Percentiles rank a stretch among this genome's conserved stretches.
phyloP scores from a whole-genome alignment of 768 basidiomycete genomes.

The Kwoniella botswanensis region DNA sequence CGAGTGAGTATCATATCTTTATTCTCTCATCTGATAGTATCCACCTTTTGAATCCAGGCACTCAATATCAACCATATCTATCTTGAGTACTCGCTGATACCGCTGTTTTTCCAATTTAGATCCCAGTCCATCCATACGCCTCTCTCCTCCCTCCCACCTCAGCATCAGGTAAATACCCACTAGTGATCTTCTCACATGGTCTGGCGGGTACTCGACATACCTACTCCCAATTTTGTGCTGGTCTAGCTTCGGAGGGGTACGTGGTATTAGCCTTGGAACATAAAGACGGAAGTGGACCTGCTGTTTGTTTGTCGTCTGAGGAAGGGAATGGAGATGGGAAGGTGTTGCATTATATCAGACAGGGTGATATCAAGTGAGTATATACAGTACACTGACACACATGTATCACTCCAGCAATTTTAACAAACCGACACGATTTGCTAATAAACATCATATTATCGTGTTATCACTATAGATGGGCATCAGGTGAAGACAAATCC shows the following conservation, averaged over 20 bases:
- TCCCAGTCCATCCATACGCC: conserved; percentile 23
- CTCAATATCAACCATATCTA: neutral
- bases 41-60: too few species aligned
- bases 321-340: conserved; percentile 31
- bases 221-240: conserved; percentile 76
- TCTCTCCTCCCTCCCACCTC: conserved; percentile 22
- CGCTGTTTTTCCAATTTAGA: conserved; percentile 14
- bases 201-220: conserved; percentile 74
- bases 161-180: conserved; percentile 59
- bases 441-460: too few species aligned
- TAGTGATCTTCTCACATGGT: conserved; percentile 85
- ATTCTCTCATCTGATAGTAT: too few species aligned
- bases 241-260: conserved; percentile 75
- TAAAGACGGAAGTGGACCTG: conserved; percentile 75
- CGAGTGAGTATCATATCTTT: conserved; percentile 23
- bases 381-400: neutral
- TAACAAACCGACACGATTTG: conserved; percentile 24
- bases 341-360: conserved; percentile 64
- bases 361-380: conserved; percentile 63
- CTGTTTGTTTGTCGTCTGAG: conserved; percentile 60
- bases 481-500: conserved; percentile 26
- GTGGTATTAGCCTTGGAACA: conserved; percentile 84
- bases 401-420: neutral
- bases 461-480: conserved; percentile 29
- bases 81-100: neutral